Conservation (phyloP, 208 protist genomes). For the Acanthamoeba castellanii region DNA sequence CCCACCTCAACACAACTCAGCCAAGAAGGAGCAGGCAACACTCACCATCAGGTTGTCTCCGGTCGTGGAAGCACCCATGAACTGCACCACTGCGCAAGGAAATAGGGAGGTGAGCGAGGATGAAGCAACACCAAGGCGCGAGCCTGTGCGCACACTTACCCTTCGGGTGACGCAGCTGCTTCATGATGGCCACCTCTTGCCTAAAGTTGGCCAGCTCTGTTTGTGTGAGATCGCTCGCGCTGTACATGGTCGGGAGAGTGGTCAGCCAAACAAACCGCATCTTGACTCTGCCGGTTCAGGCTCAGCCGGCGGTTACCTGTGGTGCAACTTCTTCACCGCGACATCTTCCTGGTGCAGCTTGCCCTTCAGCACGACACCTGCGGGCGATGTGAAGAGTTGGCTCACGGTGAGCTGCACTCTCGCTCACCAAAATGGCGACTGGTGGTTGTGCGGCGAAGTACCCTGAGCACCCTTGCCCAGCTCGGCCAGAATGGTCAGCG, state of each 20-base stretch:
- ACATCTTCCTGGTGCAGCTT: conserved; percentile 51
- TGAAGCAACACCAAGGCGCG: too few species aligned
- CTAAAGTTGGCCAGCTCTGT: conserved; percentile 34
- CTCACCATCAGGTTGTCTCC: conserved; percentile 43
- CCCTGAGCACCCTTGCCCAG: conserved; percentile 24
- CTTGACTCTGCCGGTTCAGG: too few species aligned
- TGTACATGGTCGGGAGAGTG: background rate
- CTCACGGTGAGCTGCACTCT: background rate
- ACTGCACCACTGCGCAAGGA: background rate
- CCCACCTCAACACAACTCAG: too few species aligned
- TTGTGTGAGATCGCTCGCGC: conserved; percentile 25
- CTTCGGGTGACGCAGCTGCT: conserved; percentile 50
- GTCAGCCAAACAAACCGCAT: background rate
- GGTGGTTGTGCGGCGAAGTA: background rate
- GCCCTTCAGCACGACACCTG: conserved; percentile 23
- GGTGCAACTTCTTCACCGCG: conserved; percentile 10
- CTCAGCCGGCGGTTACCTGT: background rate
- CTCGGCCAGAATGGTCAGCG: background rate
- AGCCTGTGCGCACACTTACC: background rate
- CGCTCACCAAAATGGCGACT: background rate
- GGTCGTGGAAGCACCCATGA: conserved; percentile 45
- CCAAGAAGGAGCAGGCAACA: background rate
- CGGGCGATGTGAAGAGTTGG: background rate
- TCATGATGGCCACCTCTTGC: conserved; percentile 69
- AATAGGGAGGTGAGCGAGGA: background rate